Conservation (phyloP, 495 filamentous ascomycete species). For the Glonium stellatum region DNA sequence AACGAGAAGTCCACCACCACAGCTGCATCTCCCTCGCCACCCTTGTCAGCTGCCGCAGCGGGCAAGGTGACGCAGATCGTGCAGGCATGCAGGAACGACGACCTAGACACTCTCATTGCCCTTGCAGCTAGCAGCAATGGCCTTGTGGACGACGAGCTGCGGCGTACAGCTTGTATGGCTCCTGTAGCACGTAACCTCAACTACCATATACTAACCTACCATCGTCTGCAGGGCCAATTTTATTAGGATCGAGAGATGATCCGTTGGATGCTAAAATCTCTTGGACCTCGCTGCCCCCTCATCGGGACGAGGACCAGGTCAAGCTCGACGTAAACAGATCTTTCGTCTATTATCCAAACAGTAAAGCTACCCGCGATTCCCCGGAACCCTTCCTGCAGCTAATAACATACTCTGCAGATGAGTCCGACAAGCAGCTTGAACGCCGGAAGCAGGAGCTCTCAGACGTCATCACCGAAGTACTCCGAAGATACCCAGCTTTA, state of each 20-base stretch:
- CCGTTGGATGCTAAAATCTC: conserved; percentile 16
- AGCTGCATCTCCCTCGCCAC: conserved; percentile 1
- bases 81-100: conserved; percentile 57
- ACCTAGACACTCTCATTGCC: conserved; percentile 55
- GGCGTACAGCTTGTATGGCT: conserved; percentile 75
- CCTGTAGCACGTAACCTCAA: conserved; percentile 8
- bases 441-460: conserved; percentile 65
- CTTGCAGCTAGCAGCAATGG: conserved; percentile 70
- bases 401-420: conserved; percentile 35
- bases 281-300: conserved; percentile 55
- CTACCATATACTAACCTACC: conserved; percentile 2
- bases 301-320: conserved; percentile 84
- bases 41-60: conserved; percentile 9
- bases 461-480: conserved; percentile 63
- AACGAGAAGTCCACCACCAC: conserved; percentile 1
- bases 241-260: conserved; percentile 54
- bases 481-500: conserved; percentile 76
- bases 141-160: conserved; percentile 71
- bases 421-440: conserved; percentile 52
- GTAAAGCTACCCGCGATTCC: conserved; percentile 42
- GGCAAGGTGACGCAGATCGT: conserved; percentile 48
- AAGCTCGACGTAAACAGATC: conserved; percentile 85
- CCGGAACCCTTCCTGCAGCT: conserved; percentile 28
- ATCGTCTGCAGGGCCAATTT: conserved; percentile 58
- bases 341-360: conserved; percentile 92